Base-by-base conservation (phyloP, 129 eudicot genomes). In the Glebionis coronaria region DNA sequence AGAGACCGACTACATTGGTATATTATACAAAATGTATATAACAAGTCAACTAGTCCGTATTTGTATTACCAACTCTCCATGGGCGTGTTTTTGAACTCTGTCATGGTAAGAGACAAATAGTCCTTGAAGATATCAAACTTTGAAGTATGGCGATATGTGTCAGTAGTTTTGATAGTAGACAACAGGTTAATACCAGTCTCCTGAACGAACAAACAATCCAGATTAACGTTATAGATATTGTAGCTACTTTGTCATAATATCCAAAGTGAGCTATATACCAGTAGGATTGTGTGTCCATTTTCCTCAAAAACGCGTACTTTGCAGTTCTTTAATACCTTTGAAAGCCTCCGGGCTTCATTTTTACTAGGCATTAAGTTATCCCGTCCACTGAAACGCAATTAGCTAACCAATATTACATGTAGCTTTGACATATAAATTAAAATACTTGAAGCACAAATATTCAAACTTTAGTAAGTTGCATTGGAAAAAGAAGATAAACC, bases 171-270 rank as follows among this genome's bases (percentile, higher is more conserved):
- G 18, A 91, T 83, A 16, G 78, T 53, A 23, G 90, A 79, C 80
- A 91, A 57, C 68, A 91, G 59, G 73, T 91, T 83, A 70, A 91
- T 78, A 52, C 85, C 90, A 68, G 75, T 88, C 77, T 91, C 97
- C 97, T 88, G 85, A 76, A 80, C 15, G 9, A 55, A 55, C 3
- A 75, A 70, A 63, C n/a, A 70, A 70, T 49, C 2, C 0, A 35
- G 3, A 14, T n/a, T 21, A 6, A 69, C 53, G 59, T 47, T 16
- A 71, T 16, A 44, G 44, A n/a, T 42, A 42, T 54, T 11, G 27
- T 23, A 19, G 25, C 40, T 46, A 44, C 58, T 44, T 64, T 8
- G 46, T 16, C 0, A 45, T 29, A 19, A n/a, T 15, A n/a, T 54
- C 50, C 18, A 18, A 8, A 15, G 12, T 69, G 44, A 9, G 11